A percentile compares a stretch with the other conserved stretches of the same genome.
phyloP scores from a whole-genome alignment of 352 stramenopile species.

The Hyaloperonospora brassicae region DNA sequence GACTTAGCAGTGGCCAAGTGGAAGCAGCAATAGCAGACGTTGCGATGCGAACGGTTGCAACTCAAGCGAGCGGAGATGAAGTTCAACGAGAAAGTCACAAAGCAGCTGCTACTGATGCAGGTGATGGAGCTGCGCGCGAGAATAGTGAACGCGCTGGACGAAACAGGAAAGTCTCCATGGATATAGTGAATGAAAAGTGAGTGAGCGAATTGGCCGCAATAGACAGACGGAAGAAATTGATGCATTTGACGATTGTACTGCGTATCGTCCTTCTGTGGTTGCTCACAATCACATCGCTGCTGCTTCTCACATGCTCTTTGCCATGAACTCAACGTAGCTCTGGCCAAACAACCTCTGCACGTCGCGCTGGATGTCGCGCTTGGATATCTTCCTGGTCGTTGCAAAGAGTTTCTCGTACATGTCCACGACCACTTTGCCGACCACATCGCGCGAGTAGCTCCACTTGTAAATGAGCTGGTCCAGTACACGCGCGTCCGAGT shows the following conservation, averaged over 20 bases:
- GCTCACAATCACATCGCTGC: not conserved
- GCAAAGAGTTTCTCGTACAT: slow-evolving; percentile 84
- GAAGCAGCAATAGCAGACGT: slow-evolving; percentile 21
- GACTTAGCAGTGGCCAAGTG: slow-evolving; percentile 25
- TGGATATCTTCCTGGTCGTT: slow-evolving; percentile 80
- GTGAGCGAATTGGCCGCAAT: not conserved
- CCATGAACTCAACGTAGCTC: slow-evolving; percentile 91
- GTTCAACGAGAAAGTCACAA: slow-evolving; percentile 18
- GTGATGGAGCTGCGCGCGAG: slow-evolving; percentile 17
- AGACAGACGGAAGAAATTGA: not conserved
- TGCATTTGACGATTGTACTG: not conserved
- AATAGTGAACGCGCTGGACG: slow-evolving; percentile 16
- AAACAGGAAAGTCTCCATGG: slow-evolving; percentile 6
- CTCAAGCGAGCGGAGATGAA: slow-evolving; percentile 25
- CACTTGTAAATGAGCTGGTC: slow-evolving; percentile 95
- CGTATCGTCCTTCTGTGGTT: not conserved
- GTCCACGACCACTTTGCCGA: slow-evolving; percentile 78
- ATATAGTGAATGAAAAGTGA: no score
- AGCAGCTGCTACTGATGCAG: slow-evolving; percentile 16
- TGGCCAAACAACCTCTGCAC: slow-evolving; percentile 76
- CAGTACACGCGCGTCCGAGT: slow-evolving; percentile 90
- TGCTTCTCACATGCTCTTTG: slow-evolving; percentile 35
- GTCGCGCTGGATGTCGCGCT: slow-evolving; percentile 71
- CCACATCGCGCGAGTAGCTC: slow-evolving; percentile 85
- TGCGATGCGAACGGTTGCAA: slow-evolving; percentile 14